Conservation (phyloP, 1,139 yeast genomes). For the Debaryomyces sp. region DNA sequence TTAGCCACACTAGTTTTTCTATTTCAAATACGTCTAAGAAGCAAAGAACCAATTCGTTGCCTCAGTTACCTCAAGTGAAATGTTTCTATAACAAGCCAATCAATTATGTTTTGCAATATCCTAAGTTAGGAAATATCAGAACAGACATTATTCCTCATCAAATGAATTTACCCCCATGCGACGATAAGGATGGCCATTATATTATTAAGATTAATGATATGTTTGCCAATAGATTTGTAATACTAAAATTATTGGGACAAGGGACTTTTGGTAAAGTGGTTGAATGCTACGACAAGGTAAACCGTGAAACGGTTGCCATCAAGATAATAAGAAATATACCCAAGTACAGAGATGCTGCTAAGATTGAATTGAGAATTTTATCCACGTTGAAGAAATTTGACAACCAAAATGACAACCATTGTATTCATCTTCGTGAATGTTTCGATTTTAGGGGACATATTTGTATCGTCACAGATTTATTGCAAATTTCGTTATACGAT, state of each 20-base stretch:
- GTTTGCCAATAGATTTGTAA: slow-evolving; percentile 70
- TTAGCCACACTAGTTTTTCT: slow-evolving; percentile 15
- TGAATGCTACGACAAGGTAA: slow-evolving; percentile 62
- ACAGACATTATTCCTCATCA: slow-evolving; percentile 45
- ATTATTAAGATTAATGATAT: slow-evolving; percentile 60
- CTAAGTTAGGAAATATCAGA: slow-evolving; percentile 47
- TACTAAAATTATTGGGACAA: slow-evolving; percentile 78
- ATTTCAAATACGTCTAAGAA: slow-evolving; percentile 33
- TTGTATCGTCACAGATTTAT: slow-evolving; percentile 86
- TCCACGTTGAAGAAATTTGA: slow-evolving; percentile 81
- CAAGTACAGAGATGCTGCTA: slow-evolving; percentile 82
- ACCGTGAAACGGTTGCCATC: slow-evolving; percentile 75
- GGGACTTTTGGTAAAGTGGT: slow-evolving; percentile 98
- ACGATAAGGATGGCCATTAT: slow-evolving; percentile 85
- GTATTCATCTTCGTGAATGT: slow-evolving; percentile 83
- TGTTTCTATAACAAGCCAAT: slow-evolving; percentile 47
- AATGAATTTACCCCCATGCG: slow-evolving; percentile 50
- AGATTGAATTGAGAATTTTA: slow-evolving; percentile 75
- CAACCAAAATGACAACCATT: slow-evolving; percentile 65
- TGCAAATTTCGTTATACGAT: slow-evolving; percentile 85
- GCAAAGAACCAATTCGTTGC: slow-evolving; percentile 69
- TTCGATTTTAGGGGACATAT: slow-evolving; percentile 94
- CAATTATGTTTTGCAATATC: slow-evolving; percentile 40
- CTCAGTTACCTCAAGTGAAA: slow-evolving; percentile 64
- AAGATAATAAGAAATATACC: slow-evolving; percentile 85